Base-by-base conservation (phyloP, 1,284 basidiomycete genomes). In the Singerocomus rubriflavus region DNA sequence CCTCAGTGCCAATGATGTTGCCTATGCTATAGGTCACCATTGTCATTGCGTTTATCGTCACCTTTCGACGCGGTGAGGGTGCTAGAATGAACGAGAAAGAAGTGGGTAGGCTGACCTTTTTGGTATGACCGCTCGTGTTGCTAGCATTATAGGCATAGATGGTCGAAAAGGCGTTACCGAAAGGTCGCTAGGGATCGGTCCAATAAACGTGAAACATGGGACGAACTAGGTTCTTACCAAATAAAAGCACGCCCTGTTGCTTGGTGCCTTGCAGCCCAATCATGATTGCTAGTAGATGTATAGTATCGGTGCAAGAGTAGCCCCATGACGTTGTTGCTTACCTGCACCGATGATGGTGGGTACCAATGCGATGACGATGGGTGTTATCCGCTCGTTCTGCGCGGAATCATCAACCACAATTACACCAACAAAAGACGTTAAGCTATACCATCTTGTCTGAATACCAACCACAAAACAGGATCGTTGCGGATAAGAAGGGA, bases 121-220 rank as follows among this genome's bases (percentile, higher is more conserved):
- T 86, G 3, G 81, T 84, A 46, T 81, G 78, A 0, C 82, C 82
- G 40, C 76, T 78, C 0, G 79, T 83, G 56, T 86, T 86, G 44
- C 76, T 79, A 0, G 83, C 81, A 53, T 84, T 84, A 61, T 82
- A 86, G 0, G 80, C 80, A 53, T 84, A 85, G 21, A 85, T 72
- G 0, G 77, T 74, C 0, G 81, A 75, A 3, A 85, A 68, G 0
- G 81, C 75, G 41, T 77, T 79, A 14, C 82, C 81, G 55, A 80
- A 84, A 2, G 80, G 79, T 14, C 76, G 17, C 31, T 26, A 3
- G 16, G 6, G 29, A 33, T 16, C 16, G n/a, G 32, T n/a, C n/a
- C 35, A 55, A 17, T 32, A 33, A 27, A 29, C 26, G 10, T 16
- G 30, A 29, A 29, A 34, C 8, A 32, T n/a, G 21, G 27, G 27